A percentile compares a stretch with the other conserved stretches of the same genome.
phyloP scores from a whole-genome alignment of 2,329 filamentous ascomycete species.

The Fonsecaea pugnacius region DNA sequence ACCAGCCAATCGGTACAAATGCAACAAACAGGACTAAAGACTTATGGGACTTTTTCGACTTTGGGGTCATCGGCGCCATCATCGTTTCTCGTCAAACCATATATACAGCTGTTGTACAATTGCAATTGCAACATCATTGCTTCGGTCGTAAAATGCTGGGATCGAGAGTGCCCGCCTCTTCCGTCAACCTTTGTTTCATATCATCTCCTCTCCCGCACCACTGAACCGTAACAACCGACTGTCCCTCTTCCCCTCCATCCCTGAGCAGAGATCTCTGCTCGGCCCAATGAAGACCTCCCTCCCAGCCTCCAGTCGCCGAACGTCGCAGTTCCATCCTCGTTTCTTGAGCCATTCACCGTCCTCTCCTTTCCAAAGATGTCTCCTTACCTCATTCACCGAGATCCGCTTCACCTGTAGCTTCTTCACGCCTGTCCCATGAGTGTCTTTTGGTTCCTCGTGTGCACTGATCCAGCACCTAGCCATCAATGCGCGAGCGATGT shows the following conservation, averaged over 20 bases:
- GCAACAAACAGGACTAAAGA: neutral
- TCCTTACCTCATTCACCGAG: constrained; percentile 43
- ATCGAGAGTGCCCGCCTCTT: neutral
- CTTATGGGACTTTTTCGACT: too few relatives aligned
- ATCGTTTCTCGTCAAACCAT: constrained; percentile 1
- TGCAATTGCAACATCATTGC: neutral
- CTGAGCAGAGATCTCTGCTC: constrained; percentile 22
- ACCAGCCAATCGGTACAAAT: neutral
- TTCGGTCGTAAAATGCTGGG: neutral
- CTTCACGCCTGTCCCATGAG: constrained; percentile 52
- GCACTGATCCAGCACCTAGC: constrained; percentile 60
- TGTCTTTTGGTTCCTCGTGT: constrained; percentile 59
- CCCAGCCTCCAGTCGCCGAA: constrained; percentile 33
- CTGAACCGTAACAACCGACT: constrained; percentile 26
- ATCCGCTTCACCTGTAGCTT: constrained; percentile 48
- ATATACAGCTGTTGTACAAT: neutral
- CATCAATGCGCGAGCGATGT: constrained; percentile 54
- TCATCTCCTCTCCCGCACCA: neutral
- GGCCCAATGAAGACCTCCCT: constrained; percentile 31
- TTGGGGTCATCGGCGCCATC: neutral
- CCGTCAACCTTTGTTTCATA: constrained; percentile 1
- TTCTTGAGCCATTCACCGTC: constrained; percentile 30
- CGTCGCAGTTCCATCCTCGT: constrained; percentile 36
- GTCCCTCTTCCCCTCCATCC: constrained; percentile 29
- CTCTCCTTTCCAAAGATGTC: constrained; percentile 41